Conservation (phyloP, 2,329 filamentous ascomycete species). For the Tolypocladium cylindrosporum region DNA sequence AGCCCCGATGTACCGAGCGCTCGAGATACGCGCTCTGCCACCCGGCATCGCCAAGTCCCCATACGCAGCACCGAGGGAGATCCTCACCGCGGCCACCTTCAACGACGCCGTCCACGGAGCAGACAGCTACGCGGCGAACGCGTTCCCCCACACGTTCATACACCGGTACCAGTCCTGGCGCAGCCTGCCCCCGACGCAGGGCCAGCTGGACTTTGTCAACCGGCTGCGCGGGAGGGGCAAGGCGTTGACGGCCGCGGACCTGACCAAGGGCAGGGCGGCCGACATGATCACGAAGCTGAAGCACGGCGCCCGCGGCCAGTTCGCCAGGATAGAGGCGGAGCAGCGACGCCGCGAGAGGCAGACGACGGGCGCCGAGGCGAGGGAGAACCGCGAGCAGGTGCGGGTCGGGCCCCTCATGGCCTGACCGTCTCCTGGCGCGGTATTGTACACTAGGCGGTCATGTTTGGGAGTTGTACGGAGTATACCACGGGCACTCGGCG, state of each 20-base stretch:
- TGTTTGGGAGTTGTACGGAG: not conserved
- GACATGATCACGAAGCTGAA: slow-evolving; percentile 93
- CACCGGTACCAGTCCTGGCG: slow-evolving; percentile 61
- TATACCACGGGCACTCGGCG: not conserved
- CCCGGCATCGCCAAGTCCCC: slow-evolving; percentile 39
- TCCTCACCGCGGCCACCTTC: slow-evolving; percentile 58
- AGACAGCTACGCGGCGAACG: slow-evolving; percentile 65
- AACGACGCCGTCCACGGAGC: slow-evolving; percentile 71
- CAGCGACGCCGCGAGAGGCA: slow-evolving; percentile 38
- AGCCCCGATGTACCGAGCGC: slow-evolving; percentile 27
- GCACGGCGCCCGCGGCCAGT: slow-evolving; percentile 65
- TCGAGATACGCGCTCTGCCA: slow-evolving; percentile 39
- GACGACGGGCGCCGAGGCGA: slow-evolving; percentile 24
- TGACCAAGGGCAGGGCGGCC: slow-evolving; percentile 71
- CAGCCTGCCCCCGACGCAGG: slow-evolving; percentile 48
- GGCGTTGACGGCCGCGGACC: slow-evolving; percentile 39
- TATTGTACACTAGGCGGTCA: not conserved
- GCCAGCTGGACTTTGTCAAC: slow-evolving; percentile 62
- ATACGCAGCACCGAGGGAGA: slow-evolving; percentile 56
- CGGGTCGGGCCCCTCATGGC: slow-evolving; percentile 41
- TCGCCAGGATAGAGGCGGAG: slow-evolving; percentile 38
- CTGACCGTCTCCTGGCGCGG: slow-evolving; percentile 5
- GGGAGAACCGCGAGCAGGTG: slow-evolving; percentile 39
- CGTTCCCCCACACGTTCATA: slow-evolving; percentile 61
- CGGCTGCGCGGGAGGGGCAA: slow-evolving; percentile 45